Conservation (phyloP, 306 rosid genomes). For the Elaeagnus macrophylla region DNA sequence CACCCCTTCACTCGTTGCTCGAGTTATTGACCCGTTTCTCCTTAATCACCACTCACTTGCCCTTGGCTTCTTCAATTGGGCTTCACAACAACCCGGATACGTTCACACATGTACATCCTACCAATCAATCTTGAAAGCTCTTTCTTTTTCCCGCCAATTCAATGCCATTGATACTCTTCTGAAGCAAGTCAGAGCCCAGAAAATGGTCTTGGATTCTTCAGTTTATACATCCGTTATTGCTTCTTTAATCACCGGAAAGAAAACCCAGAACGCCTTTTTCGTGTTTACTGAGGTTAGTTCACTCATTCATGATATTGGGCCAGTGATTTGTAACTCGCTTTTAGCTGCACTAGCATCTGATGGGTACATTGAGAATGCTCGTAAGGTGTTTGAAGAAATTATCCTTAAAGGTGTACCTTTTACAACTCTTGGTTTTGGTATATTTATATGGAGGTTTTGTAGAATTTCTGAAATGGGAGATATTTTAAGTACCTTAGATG, state of each 20-base stretch:
- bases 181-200: constrained; percentile 44
- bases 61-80: constrained; percentile 92
- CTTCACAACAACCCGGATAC: constrained; percentile 76
- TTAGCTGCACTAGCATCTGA: constrained; percentile 65
- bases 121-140: constrained; percentile 59
- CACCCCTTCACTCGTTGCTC: constrained; percentile 58
- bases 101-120: constrained; percentile 48
- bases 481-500: too few relatives aligned
- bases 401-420: constrained; percentile 29
- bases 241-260: constrained; percentile 40
- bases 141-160: constrained; percentile 46
- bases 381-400: constrained; percentile 60
- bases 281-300: constrained; percentile 27
- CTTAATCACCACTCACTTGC: constrained; percentile 71
- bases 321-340: constrained; percentile 45
- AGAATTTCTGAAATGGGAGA: too few relatives aligned
- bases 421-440: constrained; percentile 70
- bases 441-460: too few relatives aligned
- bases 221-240: constrained; percentile 46
- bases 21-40: constrained; percentile 78
- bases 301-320: constrained; percentile 29
- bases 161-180: constrained; percentile 42
- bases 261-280: constrained; percentile 40
- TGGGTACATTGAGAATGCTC: constrained; percentile 44
- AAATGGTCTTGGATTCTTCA: constrained; percentile 37